Evolutionary conservation across 2,329 filamentous ascomycete genomes (phyloP).

Genomic region (Talaromyces sp.): DNA sequence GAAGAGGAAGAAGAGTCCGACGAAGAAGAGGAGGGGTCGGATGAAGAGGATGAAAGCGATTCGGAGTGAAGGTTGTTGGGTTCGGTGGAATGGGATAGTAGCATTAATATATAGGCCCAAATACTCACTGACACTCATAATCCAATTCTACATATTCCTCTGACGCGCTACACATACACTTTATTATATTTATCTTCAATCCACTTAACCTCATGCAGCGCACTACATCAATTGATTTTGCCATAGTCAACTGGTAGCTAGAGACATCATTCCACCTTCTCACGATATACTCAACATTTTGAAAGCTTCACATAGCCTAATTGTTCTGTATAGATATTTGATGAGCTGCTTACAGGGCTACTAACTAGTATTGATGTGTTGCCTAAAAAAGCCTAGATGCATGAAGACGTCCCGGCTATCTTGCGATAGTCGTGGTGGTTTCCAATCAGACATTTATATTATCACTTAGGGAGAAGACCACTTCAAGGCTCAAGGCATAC

Average conservation of each 20-base stretch:
- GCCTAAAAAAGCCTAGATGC: not conserved
- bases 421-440: not conserved
- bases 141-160: not conserved
- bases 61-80: not conserved
- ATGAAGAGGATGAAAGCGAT: slow-evolving; percentile 24
- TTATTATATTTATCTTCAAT: too few species aligned
- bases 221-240: too few species aligned
- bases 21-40: slow-evolving; percentile 29
- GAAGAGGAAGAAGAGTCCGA: slow-evolving; percentile 52
- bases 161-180: too few species aligned
- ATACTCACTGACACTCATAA: too few species aligned
- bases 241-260: too few species aligned
- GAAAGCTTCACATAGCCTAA: too few species aligned
- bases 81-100: not conserved
- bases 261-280: too few species aligned
- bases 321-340: not conserved
- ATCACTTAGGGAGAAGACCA: not conserved
- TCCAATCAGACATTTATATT: not conserved
- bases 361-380: not conserved
- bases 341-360: not conserved
- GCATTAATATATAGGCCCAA: not conserved
- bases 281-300: too few species aligned
- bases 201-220: too few species aligned
- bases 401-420: not conserved
- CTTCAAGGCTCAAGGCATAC: not conserved